phyloP scores from a whole-genome alignment of 2,329 filamentous ascomycete species.

The Zymoseptoria brevis region DNA sequence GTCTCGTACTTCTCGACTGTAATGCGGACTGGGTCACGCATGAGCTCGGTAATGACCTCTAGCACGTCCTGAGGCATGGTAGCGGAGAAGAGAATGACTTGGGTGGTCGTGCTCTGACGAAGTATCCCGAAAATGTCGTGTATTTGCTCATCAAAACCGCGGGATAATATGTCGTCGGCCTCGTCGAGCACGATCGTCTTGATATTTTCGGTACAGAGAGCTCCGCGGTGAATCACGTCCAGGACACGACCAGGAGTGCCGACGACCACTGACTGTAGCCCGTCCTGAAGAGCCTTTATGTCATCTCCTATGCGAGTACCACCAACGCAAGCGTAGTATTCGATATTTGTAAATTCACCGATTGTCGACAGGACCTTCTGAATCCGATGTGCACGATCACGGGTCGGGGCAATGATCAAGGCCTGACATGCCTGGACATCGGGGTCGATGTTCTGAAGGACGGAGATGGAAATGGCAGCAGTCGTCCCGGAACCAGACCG shows the following conservation, averaged over 20 bases:
- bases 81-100: slow-evolving; percentile 95
- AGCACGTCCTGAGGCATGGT: slow-evolving; percentile 99
- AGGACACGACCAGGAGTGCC: slow-evolving; percentile 97
- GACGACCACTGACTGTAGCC: slow-evolving; percentile 83
- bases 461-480: slow-evolving; percentile 97
- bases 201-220: slow-evolving; percentile 94
- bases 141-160: slow-evolving; percentile 99
- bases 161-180: slow-evolving; percentile 98
- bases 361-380: slow-evolving; percentile 99
- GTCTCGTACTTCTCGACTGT: slow-evolving; percentile 99
- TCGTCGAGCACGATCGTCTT: slow-evolving; percentile 99
- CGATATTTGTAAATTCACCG: slow-evolving; percentile 98
- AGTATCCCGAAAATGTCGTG: slow-evolving; percentile 99
- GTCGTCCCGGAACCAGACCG: slow-evolving; percentile 99
- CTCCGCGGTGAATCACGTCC: slow-evolving; percentile 98
- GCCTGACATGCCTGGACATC: slow-evolving; percentile 95
- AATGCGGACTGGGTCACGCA: slow-evolving; percentile 98
- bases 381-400: slow-evolving; percentile 98
- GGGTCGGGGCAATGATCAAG: slow-evolving; percentile 92
- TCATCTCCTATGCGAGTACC: slow-evolving; percentile 97
- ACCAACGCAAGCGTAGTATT: slow-evolving; percentile 99
- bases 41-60: slow-evolving; percentile 99
- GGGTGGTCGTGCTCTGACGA: slow-evolving; percentile 71
- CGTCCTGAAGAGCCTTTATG: slow-evolving; percentile 95
- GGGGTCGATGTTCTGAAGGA: slow-evolving; percentile 96